These are phyloP conservation scores for Linaria vulgaris DNA, from an alignment of 257 asterid genomes.

Conservation along the genomic window DNA sequence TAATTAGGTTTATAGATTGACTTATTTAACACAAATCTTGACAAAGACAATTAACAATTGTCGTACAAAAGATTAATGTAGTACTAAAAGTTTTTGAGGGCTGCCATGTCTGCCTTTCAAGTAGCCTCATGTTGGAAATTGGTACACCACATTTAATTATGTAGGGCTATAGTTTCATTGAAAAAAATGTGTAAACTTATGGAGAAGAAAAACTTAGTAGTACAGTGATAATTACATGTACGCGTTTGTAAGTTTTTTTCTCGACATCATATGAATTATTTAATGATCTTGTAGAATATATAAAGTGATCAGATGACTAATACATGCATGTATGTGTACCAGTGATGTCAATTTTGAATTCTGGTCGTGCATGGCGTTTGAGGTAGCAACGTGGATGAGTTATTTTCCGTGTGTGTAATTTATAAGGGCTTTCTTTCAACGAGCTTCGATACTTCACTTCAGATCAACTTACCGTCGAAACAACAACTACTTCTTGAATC, in stretches of 20 bases:
- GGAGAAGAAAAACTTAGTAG: not conserved
- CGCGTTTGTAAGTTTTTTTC: not conserved
- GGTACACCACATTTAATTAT: constrained; percentile 29
- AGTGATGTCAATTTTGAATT: not conserved
- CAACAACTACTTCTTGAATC: too few relatives aligned
- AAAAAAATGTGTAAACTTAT: constrained; percentile 21
- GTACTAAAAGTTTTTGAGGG: constrained; percentile 26
- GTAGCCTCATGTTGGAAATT: constrained; percentile 38
- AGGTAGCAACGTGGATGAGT: constrained; percentile 31
- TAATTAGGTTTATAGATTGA: constrained; percentile 33
- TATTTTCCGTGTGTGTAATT: constrained; percentile 16
- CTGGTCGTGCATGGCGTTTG: constrained; percentile 14
- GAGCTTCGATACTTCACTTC: too few relatives aligned
- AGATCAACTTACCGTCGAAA: too few relatives aligned
- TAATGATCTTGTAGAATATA: too few relatives aligned
- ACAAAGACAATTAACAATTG: constrained; percentile 19
- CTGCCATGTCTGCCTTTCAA: constrained; percentile 43
- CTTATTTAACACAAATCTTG: constrained; percentile 13
- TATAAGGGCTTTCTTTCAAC: too few relatives aligned
- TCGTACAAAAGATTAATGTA: constrained; percentile 20
- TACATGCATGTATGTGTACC: too few relatives aligned
- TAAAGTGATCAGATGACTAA: too few relatives aligned
- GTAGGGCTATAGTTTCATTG: constrained; percentile 25
- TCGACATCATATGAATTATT: too few relatives aligned
- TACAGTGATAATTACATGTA: not conserved